Base-by-base conservation (phyloP, 2,329 filamentous ascomycete species). In the Fusarium fujikuroi region DNA sequence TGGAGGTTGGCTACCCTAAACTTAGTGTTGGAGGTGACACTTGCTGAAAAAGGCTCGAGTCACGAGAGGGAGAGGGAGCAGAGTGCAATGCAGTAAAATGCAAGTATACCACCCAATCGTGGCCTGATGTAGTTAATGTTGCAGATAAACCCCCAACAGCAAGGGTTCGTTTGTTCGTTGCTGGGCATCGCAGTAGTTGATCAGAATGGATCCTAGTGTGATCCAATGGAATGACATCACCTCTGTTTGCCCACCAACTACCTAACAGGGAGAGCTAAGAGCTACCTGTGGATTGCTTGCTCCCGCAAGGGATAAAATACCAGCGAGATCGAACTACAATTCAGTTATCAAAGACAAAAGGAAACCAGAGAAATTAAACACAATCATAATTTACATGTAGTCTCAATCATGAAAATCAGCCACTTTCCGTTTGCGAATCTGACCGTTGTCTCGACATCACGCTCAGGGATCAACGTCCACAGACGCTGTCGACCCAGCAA, bases 401-500 rank as follows among this genome's bases (percentile, higher is more conserved):
- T 50, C 52, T 57, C 37, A 30, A 34, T 50, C 32, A 52, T 63
- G 30, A 61, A 54, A 47, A 8, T 14, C 40, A 66, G 25, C 30
- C 70, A 70, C 47, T 52, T 63, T 64, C 66, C 39, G 47, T 47
- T 67, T 74, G 63, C 46, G 52, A 60, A 69, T 53, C 25, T 60
- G 47, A 36, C 60, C 58, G 70, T 66, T 66, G 62, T 72, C 67
- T 52, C 52, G 67, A 59, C 71, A 76, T 71, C 47, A 47, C 25
- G 47, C 25, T 47, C 40, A 57, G 61, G 66, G 70, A 57, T 69
- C 49, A 65, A 65, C 60, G 60, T 42, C 53, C 61, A 65, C 59
- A 60, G 60, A 18, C 42, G 39, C 28, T n/a, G 78, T 82, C 75
- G 78, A 76, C 81, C 75, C 72, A 70, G 80, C 81, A 82, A 82